Evolutionary conservation across 805 yeast genomes (phyloP), one percentile per base, ranked within the genome.

Genomic region (Metahyphopichia silvanorum): DNA sequence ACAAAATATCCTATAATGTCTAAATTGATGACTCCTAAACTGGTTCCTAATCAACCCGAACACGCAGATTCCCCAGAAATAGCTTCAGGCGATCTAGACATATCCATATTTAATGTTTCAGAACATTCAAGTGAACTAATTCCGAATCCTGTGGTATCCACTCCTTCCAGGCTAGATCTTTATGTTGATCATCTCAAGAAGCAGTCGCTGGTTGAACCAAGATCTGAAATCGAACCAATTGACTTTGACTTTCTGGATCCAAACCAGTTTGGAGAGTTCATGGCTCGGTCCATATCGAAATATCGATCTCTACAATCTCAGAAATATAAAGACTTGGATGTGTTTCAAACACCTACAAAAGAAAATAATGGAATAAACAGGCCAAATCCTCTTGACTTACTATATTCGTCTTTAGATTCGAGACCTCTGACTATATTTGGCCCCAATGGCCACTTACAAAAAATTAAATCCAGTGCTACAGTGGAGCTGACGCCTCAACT

Each of bases 381-480:
- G 15, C 40, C 31, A 22, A 48, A 56, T 29, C 61, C 63, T 8
- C 36, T 56, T 21, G 48, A 53, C n/a, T 37, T 56, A 12, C 47
- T 57, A 25, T 57, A 57, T 25, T 45, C 58, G 4, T 43, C 51
- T 9, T 34, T 52, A 7, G 33, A 49, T n/a, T 20, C 47, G 4
- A 41, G 39, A 17, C 47, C 47, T 8, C 40, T 38, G 27, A 40
- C 42, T 31, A 14, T 15, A 14, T 25, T 25, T 25, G 26, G 30
- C 6, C 16, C 38, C 5, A 16, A 21, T 14, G 24, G 20, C 24
- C 53, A 53, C 4, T 50, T 50, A 24, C 34, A 45, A 4, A 39
- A 31, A 12, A 40, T 47, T 9, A 66, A 66, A 36, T 62, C 70
- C 8, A 39, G 56, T 1, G 60, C 73, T 16, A 67, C 69, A 9